A percentile compares a stretch with the other conserved stretches of the same genome.
phyloP scores from a whole-genome alignment of 2,329 filamentous ascomycete genomes.

The Aspergillus eucalypticola region DNA sequence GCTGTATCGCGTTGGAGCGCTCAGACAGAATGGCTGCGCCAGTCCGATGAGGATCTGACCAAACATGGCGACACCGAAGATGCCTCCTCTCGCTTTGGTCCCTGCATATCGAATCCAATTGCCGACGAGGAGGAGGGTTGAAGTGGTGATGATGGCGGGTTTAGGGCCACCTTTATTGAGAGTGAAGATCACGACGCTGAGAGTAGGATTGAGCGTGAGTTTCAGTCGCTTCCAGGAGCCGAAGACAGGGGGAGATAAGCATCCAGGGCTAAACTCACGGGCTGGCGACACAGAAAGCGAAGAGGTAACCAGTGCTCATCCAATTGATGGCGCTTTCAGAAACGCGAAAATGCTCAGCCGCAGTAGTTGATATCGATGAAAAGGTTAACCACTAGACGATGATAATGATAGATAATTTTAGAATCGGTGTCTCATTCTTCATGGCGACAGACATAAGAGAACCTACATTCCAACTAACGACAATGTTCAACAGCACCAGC shows the following conservation, averaged over 20 bases:
- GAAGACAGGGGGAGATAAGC: neutral
- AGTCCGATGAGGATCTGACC: slow-evolving; percentile 89
- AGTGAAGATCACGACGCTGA: slow-evolving; percentile 66
- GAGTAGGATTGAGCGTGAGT: neutral
- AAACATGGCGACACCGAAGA: slow-evolving; percentile 78
- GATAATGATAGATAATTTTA: too few species aligned
- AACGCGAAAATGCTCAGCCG: slow-evolving; percentile 74
- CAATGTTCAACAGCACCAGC: slow-evolving; percentile 82
- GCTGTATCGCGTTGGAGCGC: slow-evolving; percentile 85
- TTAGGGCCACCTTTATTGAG: slow-evolving; percentile 77
- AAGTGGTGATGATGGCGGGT: slow-evolving; percentile 71
- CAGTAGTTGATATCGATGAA: slow-evolving; percentile 74
- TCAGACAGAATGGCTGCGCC: slow-evolving; percentile 87
- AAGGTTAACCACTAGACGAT: slow-evolving; percentile 79
- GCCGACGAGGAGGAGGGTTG: slow-evolving; percentile 72
- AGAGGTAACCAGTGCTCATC: slow-evolving; percentile 84
- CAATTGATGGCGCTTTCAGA: slow-evolving; percentile 81
- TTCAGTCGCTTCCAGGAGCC: neutral
- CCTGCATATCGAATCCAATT: slow-evolving; percentile 92
- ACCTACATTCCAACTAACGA: slow-evolving; percentile 92
- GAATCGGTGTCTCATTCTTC: neutral
- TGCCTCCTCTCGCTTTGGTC: slow-evolving; percentile 58
- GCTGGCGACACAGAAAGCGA: slow-evolving; percentile 73
- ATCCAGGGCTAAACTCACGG: slow-evolving; percentile 52
- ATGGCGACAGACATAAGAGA: neutral